Evolutionary conservation across 352 stramenopile species (phyloP), one percentile per base, ranked within the genome.

Genomic region (Globisporangium mamillatum): DNA sequence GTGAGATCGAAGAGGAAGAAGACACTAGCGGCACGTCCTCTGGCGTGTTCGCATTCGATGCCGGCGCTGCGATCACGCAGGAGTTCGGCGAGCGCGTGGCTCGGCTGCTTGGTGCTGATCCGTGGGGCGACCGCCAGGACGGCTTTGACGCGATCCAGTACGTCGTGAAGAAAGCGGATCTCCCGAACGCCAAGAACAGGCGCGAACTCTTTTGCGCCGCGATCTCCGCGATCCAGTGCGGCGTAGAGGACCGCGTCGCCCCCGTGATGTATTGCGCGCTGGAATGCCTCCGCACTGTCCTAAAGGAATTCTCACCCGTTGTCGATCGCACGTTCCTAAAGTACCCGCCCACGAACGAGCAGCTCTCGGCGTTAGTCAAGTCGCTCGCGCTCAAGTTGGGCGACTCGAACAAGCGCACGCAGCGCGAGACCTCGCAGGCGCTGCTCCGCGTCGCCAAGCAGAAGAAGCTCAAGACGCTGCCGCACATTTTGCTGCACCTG

Each of bases 251-350:
- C 67, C 83, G 82, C 24, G 85, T 94, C 0, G 82, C 82, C 1
- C 85, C 87, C 6, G 87, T 94, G 59, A 91, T 94, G 83, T 94
- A 89, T 74, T 94, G 87, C 52, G 77, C 85, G 16, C 75, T 94
- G n/a, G 83, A 94, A 36, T 92, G 83, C 52, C 72, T 94, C 16
- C 75, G 76, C 44, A 62, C 75, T 18, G 68, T 93, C n/a, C 71
- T 93, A 6, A 89, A 90, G 34, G 81, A 83, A 62, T 92, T 90
- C 64, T 60, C 79, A 6, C 78, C 79, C 2, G 75, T 83, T 3
- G 27, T 89, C 8, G 80, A 91, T 20, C 74, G 74, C 1, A 70
- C 64, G 24, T 87, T 86, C 46, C 62, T 71, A 38, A 75, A 78
- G 61, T 78, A 77, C 22, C 48, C 75, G 29, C 74, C 79, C n/a